A percentile compares a stretch with the other conserved stretches of the same genome.
Conservation (phyloP, 208 protist genomes). For the Trypanosoma avium region DNA sequence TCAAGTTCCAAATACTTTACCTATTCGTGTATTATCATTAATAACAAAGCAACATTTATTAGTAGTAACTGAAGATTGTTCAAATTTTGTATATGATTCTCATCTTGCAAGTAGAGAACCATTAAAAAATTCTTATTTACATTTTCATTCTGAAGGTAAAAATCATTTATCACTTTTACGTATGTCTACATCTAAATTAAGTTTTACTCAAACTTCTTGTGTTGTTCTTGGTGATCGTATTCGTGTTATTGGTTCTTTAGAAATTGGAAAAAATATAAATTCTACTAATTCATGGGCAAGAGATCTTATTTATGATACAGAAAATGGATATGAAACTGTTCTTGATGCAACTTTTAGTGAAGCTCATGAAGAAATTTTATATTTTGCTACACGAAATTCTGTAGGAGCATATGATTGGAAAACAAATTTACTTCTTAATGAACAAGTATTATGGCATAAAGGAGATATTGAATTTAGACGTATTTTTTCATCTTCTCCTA, state of each 20-base stretch:
- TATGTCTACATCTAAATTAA: slow-evolving; percentile 44
- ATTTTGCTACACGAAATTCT: slow-evolving; percentile 65
- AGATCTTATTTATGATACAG: slow-evolving; percentile 73
- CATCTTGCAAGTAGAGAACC: slow-evolving; percentile 48
- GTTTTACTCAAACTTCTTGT: slow-evolving; percentile 36
- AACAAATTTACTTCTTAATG: slow-evolving; percentile 62
- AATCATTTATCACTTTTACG: slow-evolving; percentile 14
- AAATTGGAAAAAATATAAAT: slow-evolving; percentile 2
- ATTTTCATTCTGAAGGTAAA: neutral
- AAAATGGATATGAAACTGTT: slow-evolving; percentile 58
- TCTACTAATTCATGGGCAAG: slow-evolving; percentile 20
- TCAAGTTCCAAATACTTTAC: slow-evolving; percentile 37
- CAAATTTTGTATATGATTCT: slow-evolving; percentile 68
- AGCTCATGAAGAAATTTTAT: slow-evolving; percentile 66
- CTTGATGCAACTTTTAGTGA: slow-evolving; percentile 85
- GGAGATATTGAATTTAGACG: slow-evolving; percentile 69
- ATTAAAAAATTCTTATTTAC: slow-evolving; percentile 12
- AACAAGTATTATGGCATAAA: slow-evolving; percentile 71
- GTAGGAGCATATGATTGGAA: slow-evolving; percentile 85
- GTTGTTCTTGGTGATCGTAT: slow-evolving; percentile 70
- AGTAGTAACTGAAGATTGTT: slow-evolving; percentile 45
- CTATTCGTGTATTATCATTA: slow-evolving; percentile 43
- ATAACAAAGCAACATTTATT: slow-evolving; percentile 62
- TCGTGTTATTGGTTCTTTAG: slow-evolving; percentile 44
- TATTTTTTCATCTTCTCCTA: slow-evolving; percentile 63